These are phyloP conservation scores for Phialophora chinensis DNA, from an alignment of 2,329 filamentous ascomycete genomes.

Conservation along the genomic window DNA sequence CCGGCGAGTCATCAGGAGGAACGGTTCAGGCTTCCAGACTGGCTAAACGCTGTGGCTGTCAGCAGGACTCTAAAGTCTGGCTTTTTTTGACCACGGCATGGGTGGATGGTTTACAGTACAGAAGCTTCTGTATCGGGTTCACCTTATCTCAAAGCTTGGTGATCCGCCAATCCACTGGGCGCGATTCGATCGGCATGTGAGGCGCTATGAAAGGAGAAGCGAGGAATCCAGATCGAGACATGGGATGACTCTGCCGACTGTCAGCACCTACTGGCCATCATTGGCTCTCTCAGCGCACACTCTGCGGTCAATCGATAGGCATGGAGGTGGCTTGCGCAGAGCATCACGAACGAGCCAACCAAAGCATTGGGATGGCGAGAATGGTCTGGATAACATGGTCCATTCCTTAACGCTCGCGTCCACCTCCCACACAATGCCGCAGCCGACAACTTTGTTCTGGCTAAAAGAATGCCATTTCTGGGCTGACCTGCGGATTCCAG, in stretches of 20 bases:
- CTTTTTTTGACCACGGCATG: background rate
- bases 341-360: background rate
- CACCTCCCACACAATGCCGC: background rate
- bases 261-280: background rate
- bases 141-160: constrained; percentile 15
- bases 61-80: background rate
- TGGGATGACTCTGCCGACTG: background rate
- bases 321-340: constrained; percentile 1
- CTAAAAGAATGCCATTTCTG: constrained; percentile 14
- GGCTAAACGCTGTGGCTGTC: background rate
- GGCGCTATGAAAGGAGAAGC: background rate
- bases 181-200: constrained; percentile 1
- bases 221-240: constrained; percentile 3
- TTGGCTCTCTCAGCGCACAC: background rate
- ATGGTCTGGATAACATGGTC: background rate
- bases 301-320: background rate
- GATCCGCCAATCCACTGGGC: constrained; percentile 6
- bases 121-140: constrained; percentile 11
- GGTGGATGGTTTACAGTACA: too few relatives aligned
- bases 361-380: constrained; percentile 4
- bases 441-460: constrained; percentile 7
- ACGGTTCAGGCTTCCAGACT: background rate
- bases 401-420: background rate
- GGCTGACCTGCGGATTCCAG: background rate
- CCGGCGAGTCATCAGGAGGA: background rate